A percentile compares a stretch with the other conserved stretches of the same genome.
Conservation (phyloP, 371 early-diverging fungal genomes). For the Apophysomyces ossiformis region DNA sequence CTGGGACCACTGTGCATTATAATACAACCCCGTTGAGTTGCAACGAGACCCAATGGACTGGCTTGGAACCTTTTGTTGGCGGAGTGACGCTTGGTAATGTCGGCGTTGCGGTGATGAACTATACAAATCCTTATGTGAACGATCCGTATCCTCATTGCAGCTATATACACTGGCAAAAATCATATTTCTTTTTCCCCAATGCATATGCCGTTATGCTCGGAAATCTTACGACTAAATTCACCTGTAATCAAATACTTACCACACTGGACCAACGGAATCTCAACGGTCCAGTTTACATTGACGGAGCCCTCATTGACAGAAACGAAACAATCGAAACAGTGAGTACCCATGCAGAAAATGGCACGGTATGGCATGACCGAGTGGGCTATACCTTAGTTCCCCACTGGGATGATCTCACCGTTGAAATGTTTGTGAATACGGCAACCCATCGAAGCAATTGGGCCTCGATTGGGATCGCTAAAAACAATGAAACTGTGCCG, state of each 20-base stretch:
- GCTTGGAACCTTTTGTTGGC: conserved; percentile 35
- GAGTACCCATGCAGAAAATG: neutral
- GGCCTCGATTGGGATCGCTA: no score
- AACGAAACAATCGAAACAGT: neutral
- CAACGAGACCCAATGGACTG: conserved; percentile 24
- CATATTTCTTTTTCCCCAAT: conserved; percentile 32
- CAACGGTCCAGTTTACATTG: conserved; percentile 1
- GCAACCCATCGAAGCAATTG: no score
- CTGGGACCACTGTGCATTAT: conserved; percentile 38
- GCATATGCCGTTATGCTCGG: conserved; percentile 26
- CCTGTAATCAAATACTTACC: no score
- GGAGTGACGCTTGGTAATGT: conserved; percentile 13
- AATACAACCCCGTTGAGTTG: conserved; percentile 29
- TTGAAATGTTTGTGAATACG: no score
- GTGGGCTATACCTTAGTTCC: conserved; percentile 15
- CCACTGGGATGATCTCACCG: no score
- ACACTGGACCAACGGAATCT: conserved; percentile 33
- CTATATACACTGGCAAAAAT: conserved; percentile 25
- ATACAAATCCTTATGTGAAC: conserved; percentile 27
- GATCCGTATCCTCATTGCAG: conserved; percentile 3
- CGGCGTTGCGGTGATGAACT: conserved; percentile 39
- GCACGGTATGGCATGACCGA: conserved; percentile 31
- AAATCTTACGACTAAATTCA: no score
- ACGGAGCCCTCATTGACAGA: conserved; percentile 17
- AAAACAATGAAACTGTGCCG: neutral